A percentile compares a stretch with the other conserved stretches of the same genome.
Evolutionary conservation across 805 yeast genomes (phyloP).

Genomic region (Saccharomycopsis guyanensis): DNA sequence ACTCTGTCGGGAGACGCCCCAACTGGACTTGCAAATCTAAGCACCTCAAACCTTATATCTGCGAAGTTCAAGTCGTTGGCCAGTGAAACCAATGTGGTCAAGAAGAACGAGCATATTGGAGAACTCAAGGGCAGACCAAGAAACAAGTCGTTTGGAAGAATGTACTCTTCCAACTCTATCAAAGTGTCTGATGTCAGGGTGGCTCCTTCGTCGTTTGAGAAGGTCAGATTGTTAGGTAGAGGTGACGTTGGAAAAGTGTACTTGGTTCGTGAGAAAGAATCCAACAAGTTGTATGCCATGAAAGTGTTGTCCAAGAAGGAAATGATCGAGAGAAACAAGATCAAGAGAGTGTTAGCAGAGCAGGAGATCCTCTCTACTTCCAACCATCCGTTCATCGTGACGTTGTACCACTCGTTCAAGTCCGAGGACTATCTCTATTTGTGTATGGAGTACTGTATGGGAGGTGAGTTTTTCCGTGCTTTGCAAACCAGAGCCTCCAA

Average conservation of each 20-base stretch:
- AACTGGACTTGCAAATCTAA: slow-evolving; percentile 13
- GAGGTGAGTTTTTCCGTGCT: slow-evolving; percentile 97
- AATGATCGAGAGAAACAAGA: slow-evolving; percentile 91
- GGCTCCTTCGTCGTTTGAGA: slow-evolving; percentile 79
- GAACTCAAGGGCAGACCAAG: slow-evolving; percentile 34
- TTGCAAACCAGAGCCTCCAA: slow-evolving; percentile 83
- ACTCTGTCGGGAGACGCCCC: slow-evolving; percentile 11
- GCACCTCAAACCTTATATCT: not conserved
- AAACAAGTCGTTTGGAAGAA: slow-evolving; percentile 44
- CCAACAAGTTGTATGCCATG: slow-evolving; percentile 81
- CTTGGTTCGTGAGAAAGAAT: slow-evolving; percentile 72
- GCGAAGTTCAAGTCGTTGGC: slow-evolving; percentile 12
- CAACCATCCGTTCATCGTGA: slow-evolving; percentile 95
- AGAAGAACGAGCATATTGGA: slow-evolving; percentile 30
- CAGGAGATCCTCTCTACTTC: slow-evolving; percentile 94
- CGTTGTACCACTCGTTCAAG: slow-evolving; percentile 93
- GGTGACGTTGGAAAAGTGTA: slow-evolving; percentile 98
- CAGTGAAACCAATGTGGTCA: slow-evolving; percentile 17
- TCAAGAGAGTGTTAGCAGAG: slow-evolving; percentile 91
- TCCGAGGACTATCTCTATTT: slow-evolving; percentile 83
- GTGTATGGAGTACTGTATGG: slow-evolving; percentile 99
- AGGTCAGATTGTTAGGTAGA: slow-evolving; percentile 81
- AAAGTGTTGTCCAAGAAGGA: slow-evolving; percentile 84
- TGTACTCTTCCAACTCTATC: slow-evolving; percentile 68
- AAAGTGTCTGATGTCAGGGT: slow-evolving; percentile 74